Conservation (phyloP, 2,329 filamentous ascomycete species). For the Trichothecium sympodiale region DNA sequence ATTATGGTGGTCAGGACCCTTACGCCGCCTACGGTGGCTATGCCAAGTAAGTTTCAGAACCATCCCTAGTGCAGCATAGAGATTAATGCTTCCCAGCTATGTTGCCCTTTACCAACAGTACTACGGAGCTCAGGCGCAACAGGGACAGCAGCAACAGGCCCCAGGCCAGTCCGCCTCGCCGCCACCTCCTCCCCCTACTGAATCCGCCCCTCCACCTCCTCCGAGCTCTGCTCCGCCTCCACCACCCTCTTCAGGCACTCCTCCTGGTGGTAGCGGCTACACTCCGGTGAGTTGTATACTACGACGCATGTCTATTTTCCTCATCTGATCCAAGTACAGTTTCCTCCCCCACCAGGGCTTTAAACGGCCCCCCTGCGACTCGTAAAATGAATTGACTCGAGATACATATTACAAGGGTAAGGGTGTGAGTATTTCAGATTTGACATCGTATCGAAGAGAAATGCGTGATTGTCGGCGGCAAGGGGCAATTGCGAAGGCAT, state of each 20-base stretch:
- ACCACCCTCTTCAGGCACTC: slow-evolving; percentile 31
- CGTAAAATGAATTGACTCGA: too few species aligned
- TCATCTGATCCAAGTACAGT: too few species aligned
- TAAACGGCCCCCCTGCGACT: too few species aligned
- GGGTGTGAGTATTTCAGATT: too few species aligned
- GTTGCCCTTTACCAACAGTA: slow-evolving; percentile 67
- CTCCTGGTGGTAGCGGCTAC: slow-evolving; percentile 45
- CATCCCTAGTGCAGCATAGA: background rate
- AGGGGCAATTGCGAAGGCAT: too few species aligned
- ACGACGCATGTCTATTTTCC: too few species aligned
- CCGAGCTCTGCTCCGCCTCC: slow-evolving; percentile 46
- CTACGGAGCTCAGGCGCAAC: slow-evolving; percentile 34
- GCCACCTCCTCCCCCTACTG: slow-evolving; percentile 46
- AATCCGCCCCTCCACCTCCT: slow-evolving; percentile 53
- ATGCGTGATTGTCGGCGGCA: too few species aligned
- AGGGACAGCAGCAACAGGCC: slow-evolving; percentile 9
- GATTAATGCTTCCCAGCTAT: slow-evolving; percentile 31
- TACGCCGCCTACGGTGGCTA: slow-evolving; percentile 90
- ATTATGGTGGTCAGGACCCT: slow-evolving; percentile 66
- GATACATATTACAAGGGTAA: too few species aligned
- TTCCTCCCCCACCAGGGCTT: slow-evolving; percentile 46
- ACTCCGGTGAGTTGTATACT: slow-evolving; percentile 49
- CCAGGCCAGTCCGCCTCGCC: slow-evolving; percentile 37
- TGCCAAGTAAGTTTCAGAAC: slow-evolving; percentile 44
- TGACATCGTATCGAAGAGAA: too few species aligned